Percentiles rank a stretch among this genome's conserved stretches.
Conservation (phyloP, 2,329 filamentous ascomycete species). For the Camillea tinctor region DNA sequence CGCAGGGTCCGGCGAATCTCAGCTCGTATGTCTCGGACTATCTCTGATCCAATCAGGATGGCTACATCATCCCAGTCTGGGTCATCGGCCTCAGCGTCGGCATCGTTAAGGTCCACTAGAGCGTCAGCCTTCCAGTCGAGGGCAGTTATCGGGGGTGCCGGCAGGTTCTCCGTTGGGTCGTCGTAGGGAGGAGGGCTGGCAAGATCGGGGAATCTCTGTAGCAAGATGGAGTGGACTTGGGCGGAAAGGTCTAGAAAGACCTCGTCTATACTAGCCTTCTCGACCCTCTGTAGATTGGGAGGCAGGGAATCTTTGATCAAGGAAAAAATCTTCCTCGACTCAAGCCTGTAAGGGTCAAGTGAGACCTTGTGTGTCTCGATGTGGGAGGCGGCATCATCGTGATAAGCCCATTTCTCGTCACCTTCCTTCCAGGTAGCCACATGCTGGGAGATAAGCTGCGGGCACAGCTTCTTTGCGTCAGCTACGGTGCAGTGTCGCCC, state of each 20-base stretch:
- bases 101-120: constrained; percentile 73
- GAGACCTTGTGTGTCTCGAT: constrained; percentile 92
- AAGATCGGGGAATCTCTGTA: constrained; percentile 76
- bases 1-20: constrained; percentile 67
- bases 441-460: constrained; percentile 81
- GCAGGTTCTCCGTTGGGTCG: constrained; percentile 68
- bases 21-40: constrained; percentile 72
- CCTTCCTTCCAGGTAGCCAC: constrained; percentile 95
- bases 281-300: constrained; percentile 65
- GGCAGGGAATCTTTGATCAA: constrained; percentile 74
- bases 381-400: constrained; percentile 73
- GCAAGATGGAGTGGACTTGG: constrained; percentile 72
- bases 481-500: constrained; percentile 73
- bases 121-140: constrained; percentile 83
- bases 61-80: constrained; percentile 96
- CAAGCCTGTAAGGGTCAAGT: constrained; percentile 83
- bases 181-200: constrained; percentile 66
- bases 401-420: constrained; percentile 88
- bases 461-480: constrained; percentile 86
- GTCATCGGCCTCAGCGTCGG: constrained; percentile 71
- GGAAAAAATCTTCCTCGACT: constrained; percentile 79
- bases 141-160: constrained; percentile 65
- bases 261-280: constrained; percentile 95
- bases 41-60: constrained; percentile 83
- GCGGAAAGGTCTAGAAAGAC: constrained; percentile 91